Percentiles rank a stretch among this genome's conserved stretches.
These are phyloP conservation scores for Ceratocystis huliohia DNA, from an alignment of 2,329 filamentous ascomycete genomes.

Conservation along the genomic window DNA sequence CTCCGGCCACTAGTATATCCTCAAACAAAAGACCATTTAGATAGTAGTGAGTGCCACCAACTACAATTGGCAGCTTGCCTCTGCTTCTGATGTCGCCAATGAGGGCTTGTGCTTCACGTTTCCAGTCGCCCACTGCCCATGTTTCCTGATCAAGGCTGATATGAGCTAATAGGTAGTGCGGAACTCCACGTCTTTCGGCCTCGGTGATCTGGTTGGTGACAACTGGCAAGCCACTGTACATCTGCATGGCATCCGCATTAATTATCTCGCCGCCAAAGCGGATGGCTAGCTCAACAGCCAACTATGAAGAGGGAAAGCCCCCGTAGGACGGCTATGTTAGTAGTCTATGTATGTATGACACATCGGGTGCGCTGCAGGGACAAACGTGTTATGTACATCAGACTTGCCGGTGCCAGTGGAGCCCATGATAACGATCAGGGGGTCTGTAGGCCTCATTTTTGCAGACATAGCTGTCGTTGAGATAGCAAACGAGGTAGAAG, in stretches of 20 bases:
- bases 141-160: slow-evolving; percentile 63
- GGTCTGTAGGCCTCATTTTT: slow-evolving; percentile 34
- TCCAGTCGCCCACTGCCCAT: slow-evolving; percentile 73
- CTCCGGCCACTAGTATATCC: slow-evolving; percentile 46
- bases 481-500: neutral
- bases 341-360: neutral
- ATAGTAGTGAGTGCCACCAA: slow-evolving; percentile 94
- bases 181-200: slow-evolving; percentile 63
- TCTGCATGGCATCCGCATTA: slow-evolving; percentile 96
- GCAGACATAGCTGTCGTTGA: slow-evolving; percentile 27
- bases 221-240: slow-evolving; percentile 82
- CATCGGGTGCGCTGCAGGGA: neutral
- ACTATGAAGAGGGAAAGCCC: slow-evolving; percentile 35
- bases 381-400: slow-evolving; percentile 43
- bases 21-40: slow-evolving; percentile 78
- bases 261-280: slow-evolving; percentile 85
- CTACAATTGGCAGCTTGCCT: slow-evolving; percentile 74
- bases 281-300: slow-evolving; percentile 76
- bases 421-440: slow-evolving; percentile 71
- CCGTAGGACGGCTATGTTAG: slow-evolving; percentile 6
- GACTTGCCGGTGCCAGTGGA: slow-evolving; percentile 92
- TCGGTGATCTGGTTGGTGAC: slow-evolving; percentile 85
- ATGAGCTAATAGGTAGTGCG: slow-evolving; percentile 76
- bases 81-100: slow-evolving; percentile 68
- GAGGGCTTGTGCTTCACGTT: slow-evolving; percentile 50